These are phyloP conservation scores for Pichia sp. DNA, from an alignment of 1,139 yeast species.

Conservation along the genomic window DNA sequence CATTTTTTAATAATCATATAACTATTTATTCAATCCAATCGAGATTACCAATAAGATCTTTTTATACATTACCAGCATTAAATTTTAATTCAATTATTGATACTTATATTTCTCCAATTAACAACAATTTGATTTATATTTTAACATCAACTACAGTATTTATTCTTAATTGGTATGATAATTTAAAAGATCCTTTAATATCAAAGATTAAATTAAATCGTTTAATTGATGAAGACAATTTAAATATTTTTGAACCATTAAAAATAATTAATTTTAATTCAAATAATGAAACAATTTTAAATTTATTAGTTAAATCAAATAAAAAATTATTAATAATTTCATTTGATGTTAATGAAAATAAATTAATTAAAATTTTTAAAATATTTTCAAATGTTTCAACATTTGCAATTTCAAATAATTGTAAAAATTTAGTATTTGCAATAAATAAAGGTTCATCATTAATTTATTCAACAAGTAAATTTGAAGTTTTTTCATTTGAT, in stretches of 20 bases:
- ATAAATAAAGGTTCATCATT: background rate
- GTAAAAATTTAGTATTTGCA: slow-evolving; percentile 36
- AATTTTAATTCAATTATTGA: slow-evolving; percentile 32
- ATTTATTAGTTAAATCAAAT: slow-evolving; percentile 6
- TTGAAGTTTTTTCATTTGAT: slow-evolving; percentile 11
- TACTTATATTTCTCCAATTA: slow-evolving; percentile 35
- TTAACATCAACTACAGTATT: slow-evolving; percentile 38
- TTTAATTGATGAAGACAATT: background rate
- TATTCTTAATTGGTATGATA: slow-evolving; percentile 58
- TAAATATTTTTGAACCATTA: background rate
- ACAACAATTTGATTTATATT: slow-evolving; percentile 40
- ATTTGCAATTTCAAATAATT: slow-evolving; percentile 44
- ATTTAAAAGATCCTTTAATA: slow-evolving; percentile 25
- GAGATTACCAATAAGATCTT: slow-evolving; percentile 66
- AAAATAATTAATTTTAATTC: slow-evolving; percentile 8
- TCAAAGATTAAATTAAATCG: slow-evolving; percentile 3
- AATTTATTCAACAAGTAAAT: background rate
- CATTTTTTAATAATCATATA: slow-evolving; percentile 63
- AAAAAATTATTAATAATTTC: slow-evolving; percentile 6
- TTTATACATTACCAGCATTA: slow-evolving; percentile 24
- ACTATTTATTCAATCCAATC: slow-evolving; percentile 70
- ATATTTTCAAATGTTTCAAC: slow-evolving; percentile 36
- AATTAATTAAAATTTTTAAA: slow-evolving; percentile 26
- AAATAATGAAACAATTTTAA: slow-evolving; percentile 6
- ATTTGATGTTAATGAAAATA: slow-evolving; percentile 33